A percentile compares a stretch with the other conserved stretches of the same genome.
Conservation (phyloP, 2,329 filamentous ascomycete species). For the Cordyceps militaris region DNA sequence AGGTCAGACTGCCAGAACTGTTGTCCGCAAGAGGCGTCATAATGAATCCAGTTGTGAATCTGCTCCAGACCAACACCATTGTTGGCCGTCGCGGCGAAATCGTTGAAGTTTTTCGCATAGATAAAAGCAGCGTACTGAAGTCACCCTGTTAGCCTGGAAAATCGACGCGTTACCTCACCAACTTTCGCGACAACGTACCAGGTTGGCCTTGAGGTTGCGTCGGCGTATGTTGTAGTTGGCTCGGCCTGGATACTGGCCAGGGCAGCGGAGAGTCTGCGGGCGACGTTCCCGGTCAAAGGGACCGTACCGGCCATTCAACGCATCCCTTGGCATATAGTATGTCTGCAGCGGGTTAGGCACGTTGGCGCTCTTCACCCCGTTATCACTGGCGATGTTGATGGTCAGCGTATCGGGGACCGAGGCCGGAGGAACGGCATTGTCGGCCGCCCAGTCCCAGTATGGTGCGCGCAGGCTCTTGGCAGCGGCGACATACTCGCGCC, state of each 20-base stretch:
- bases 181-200: conserved; percentile 20
- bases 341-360: conserved; percentile 40
- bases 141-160: conserved; percentile 15
- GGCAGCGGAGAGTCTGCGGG: conserved; percentile 24
- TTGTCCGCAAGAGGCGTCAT: conserved; percentile 21
- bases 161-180: neutral
- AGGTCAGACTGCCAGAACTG: conserved; percentile 25
- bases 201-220: conserved; percentile 24
- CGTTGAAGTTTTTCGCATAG: conserved; percentile 20
- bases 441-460: conserved; percentile 41
- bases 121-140: conserved; percentile 25
- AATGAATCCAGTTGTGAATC: conserved; percentile 26
- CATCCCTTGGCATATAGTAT: conserved; percentile 35
- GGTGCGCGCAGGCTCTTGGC: conserved; percentile 34
- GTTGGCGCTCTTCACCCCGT: conserved; percentile 16
- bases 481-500: conserved; percentile 28
- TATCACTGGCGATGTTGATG: conserved; percentile 11
- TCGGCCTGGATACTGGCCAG: conserved; percentile 22
- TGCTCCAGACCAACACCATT: conserved; percentile 26
- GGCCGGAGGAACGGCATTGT: conserved; percentile 29
- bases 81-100: conserved; percentile 18
- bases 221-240: conserved; percentile 23
- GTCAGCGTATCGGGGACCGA: conserved; percentile 14
- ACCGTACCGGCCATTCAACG: conserved; percentile 27
- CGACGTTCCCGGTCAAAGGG: conserved; percentile 19